Percentiles rank a stretch among this genome's conserved stretches.
Evolutionary conservation across 176 grass and related monocot species (phyloP).

Genomic region (Oryza coarctata): DNA sequence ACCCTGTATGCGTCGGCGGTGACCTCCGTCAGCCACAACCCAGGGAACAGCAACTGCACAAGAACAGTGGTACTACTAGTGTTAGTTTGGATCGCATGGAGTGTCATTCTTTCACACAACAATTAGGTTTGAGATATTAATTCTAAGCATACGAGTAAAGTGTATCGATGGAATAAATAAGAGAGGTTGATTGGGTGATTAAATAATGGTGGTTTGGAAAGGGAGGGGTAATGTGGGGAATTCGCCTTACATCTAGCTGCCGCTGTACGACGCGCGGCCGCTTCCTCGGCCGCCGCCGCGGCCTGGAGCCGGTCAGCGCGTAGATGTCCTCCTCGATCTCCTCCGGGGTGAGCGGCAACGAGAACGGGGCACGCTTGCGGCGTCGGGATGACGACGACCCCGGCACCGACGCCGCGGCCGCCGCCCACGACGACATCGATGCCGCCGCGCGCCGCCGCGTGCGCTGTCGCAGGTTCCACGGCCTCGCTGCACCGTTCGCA

Average conservation of each 20-base stretch:
- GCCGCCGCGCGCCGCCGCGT: conserved; percentile 27
- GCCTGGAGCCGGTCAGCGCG: conserved; percentile 72
- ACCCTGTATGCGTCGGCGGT: conserved; percentile 73
- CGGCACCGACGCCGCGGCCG: conserved; percentile 1
- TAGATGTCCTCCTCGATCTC: conserved; percentile 99
- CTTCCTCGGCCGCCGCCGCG: conserved; percentile 83
- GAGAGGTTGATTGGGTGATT: background rate
- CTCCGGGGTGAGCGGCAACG: conserved; percentile 55
- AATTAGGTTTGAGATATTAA: background rate
- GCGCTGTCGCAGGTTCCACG: conserved; percentile 81
- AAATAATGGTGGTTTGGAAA: conserved; percentile 4
- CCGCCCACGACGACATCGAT: conserved; percentile 6
- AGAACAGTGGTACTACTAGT: background rate
- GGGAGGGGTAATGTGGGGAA: conserved; percentile 27
- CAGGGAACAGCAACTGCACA: conserved; percentile 67
- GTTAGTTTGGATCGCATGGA: background rate
- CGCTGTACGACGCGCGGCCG: conserved; percentile 72
- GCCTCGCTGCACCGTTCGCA: background rate
- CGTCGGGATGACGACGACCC: background rate
- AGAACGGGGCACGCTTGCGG: conserved; percentile 51
- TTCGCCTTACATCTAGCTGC: conserved; percentile 77
- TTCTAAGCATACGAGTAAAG: conserved; percentile 5
- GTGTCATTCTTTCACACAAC: conserved; percentile 42
- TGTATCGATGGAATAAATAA: background rate
- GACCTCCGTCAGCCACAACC: conserved; percentile 70